Conservation (phyloP, 768 basidiomycete genomes). For the Paxillus rubicundulus region DNA sequence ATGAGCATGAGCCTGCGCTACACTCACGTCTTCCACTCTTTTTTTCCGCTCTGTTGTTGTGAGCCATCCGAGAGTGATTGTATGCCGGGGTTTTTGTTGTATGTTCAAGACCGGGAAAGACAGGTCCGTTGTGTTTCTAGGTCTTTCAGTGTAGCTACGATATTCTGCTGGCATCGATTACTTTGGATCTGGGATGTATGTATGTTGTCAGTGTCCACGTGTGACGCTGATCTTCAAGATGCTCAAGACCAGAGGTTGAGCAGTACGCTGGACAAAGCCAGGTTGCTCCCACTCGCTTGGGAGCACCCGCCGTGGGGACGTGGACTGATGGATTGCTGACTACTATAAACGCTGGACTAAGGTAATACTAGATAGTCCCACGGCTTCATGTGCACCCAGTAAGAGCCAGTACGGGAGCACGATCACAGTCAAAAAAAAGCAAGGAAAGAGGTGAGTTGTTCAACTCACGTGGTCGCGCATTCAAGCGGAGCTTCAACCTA, state of each 20-base stretch:
- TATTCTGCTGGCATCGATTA: slow-evolving; percentile 25
- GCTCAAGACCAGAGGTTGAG: neutral
- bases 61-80: slow-evolving; percentile 20
- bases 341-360: no score
- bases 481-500: no score
- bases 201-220: neutral
- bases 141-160: slow-evolving; percentile 27
- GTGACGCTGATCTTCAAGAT: neutral
- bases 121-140: neutral
- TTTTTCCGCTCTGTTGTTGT: slow-evolving; percentile 23
- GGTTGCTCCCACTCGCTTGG: no score
- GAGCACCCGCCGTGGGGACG: no score
- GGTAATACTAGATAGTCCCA: no score
- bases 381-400: no score
- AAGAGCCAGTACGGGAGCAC: no score
- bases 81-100: slow-evolving; percentile 24
- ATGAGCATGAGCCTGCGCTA: slow-evolving; percentile 32
- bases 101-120: slow-evolving; percentile 8
- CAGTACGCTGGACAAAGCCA: no score
- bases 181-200: slow-evolving; percentile 21
- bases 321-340: no score
- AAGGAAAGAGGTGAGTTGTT: no score
- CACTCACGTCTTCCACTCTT: neutral
- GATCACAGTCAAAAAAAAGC: no score
- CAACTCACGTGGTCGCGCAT: no score